Conservation (phyloP, 345 rosid species). For the Pseudoturritis turrita region DNA sequence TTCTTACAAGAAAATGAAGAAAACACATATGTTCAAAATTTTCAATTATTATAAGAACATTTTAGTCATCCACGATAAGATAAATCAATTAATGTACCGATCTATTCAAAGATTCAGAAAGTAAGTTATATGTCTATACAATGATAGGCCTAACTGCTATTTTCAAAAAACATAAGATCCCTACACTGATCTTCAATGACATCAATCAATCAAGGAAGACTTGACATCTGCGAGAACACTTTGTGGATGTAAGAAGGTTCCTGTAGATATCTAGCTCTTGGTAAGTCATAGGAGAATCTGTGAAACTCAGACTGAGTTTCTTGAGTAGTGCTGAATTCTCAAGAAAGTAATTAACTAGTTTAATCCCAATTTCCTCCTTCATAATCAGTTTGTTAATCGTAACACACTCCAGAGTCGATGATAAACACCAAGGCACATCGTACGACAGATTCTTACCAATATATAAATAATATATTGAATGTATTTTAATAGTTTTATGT, state of each 20-base stretch:
- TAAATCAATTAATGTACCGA: too few species aligned
- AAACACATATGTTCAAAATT: too few species aligned
- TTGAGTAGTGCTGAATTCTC: neutral
- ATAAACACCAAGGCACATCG: conserved; percentile 2
- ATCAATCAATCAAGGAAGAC: neutral
- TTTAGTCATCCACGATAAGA: too few species aligned
- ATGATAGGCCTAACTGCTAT: too few species aligned
- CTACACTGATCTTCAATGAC: neutral
- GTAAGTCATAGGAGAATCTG: neutral
- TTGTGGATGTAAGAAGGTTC: neutral
- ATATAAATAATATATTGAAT: too few species aligned
- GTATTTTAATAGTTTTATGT: too few species aligned
- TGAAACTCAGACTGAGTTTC: neutral
- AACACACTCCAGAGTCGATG: neutral
- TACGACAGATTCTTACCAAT: too few species aligned
- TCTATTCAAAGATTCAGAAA: too few species aligned
- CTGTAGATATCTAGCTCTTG: neutral
- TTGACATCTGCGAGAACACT: neutral
- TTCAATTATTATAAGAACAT: too few species aligned
- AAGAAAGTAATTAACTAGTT: neutral
- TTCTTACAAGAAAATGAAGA: too few species aligned
- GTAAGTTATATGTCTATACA: too few species aligned
- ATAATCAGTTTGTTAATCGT: neutral
- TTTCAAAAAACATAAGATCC: too few species aligned
- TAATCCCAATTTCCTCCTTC: neutral